These are phyloP conservation scores for Xylaria sp. DNA, from an alignment of 2,329 filamentous ascomycete species.

Conservation along the genomic window DNA sequence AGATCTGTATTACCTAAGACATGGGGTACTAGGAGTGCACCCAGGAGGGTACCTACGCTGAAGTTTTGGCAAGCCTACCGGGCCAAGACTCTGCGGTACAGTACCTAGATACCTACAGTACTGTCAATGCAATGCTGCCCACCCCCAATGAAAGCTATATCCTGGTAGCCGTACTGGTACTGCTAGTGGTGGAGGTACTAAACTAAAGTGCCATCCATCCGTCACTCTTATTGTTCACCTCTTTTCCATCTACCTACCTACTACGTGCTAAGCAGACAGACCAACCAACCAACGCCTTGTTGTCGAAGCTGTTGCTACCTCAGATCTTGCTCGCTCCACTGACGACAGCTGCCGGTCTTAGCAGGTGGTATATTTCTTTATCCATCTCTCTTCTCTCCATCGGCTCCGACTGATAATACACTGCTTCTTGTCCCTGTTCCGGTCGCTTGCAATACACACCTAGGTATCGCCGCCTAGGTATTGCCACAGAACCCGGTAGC, in stretches of 20 bases:
- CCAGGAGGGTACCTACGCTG: not conserved
- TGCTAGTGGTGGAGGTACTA: no score
- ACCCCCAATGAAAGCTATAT: no score
- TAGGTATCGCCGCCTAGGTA: no score
- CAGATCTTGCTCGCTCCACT: slow-evolving; percentile 2
- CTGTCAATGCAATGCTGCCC: no score
- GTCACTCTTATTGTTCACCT: no score
- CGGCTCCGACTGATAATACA: not conserved
- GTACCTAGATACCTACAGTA: no score
- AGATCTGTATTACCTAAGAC: slow-evolving; percentile 6
- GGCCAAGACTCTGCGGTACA: no score
- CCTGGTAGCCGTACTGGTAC: no score
- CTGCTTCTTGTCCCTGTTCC: not conserved
- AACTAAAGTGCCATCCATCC: no score
- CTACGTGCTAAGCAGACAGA: no score
- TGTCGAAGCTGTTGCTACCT: not conserved
- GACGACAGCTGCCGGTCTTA: not conserved
- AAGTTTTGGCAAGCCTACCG: not conserved
- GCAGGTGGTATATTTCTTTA: no score
- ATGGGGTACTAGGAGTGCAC: not conserved
- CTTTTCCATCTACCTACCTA: not conserved
- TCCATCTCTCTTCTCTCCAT: not conserved
- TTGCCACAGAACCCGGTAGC: not conserved
- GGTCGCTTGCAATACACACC: not conserved
- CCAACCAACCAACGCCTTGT: not conserved